Percentiles rank a stretch among this genome's conserved stretches.
Conservation (phyloP, 164 flowering plant species). For the Santalum album region DNA sequence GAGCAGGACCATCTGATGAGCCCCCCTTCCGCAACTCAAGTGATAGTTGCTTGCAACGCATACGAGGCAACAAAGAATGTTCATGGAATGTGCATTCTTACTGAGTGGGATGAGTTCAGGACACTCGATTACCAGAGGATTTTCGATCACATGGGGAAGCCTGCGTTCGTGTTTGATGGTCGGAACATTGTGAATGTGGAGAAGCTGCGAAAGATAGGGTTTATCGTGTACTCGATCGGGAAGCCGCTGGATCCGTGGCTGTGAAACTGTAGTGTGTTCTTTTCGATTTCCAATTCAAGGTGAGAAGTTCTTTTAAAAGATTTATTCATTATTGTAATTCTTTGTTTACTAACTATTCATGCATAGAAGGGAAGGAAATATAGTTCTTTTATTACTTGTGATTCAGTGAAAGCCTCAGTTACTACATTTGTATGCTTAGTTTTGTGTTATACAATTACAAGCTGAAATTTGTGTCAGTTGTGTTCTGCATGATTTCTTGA, state of each 20-base stretch:
- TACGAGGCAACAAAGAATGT: neutral
- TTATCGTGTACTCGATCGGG: constrained; percentile 3
- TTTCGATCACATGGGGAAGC: neutral
- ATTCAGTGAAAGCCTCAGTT: too few relatives aligned
- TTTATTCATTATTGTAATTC: too few relatives aligned
- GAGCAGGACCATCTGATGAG: constrained; percentile 1
- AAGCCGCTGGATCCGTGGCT: constrained; percentile 2
- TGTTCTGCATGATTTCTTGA: too few relatives aligned
- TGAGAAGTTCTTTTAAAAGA: too few relatives aligned
- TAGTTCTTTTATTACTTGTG: too few relatives aligned
- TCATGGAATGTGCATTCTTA: neutral
- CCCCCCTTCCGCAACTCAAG: neutral
- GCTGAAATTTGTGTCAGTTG: too few relatives aligned
- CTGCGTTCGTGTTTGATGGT: constrained; percentile 1
- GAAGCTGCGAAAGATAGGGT: neutral
- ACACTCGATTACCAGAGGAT: neutral
- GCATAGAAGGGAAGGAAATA: too few relatives aligned
- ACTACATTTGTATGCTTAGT: too few relatives aligned
- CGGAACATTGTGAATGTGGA: neutral
- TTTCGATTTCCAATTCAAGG: too few relatives aligned
- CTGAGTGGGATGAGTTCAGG: constrained; percentile 5
- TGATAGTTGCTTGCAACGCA: neutral
- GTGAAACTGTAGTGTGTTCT: too few relatives aligned
- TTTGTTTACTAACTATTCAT: too few relatives aligned
- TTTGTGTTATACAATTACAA: too few relatives aligned